Evolutionary conservation across 2,329 filamentous ascomycete genomes (phyloP).

Genomic region (Pyrenophora tritici-repentis): DNA sequence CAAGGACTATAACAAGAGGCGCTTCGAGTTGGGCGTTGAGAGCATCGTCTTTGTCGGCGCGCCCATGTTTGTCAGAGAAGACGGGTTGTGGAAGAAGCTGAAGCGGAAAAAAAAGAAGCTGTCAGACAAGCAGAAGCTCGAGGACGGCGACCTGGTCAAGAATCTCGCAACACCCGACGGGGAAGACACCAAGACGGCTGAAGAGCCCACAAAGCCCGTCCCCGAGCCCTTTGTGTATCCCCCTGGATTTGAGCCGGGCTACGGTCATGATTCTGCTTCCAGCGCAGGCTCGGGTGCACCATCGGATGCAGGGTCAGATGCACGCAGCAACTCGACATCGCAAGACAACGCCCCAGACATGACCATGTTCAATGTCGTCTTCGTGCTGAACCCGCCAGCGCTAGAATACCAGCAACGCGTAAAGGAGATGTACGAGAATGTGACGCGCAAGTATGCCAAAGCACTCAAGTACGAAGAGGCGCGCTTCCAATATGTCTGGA

Average conservation of each 20-base stretch:
- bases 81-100: slow-evolving; percentile 48
- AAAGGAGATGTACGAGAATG: slow-evolving; percentile 83
- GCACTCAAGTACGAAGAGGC: slow-evolving; percentile 92
- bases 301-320: slow-evolving; percentile 48
- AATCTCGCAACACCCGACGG: slow-evolving; percentile 23
- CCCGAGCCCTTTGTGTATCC: slow-evolving; percentile 41
- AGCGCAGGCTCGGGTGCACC: slow-evolving; percentile 33
- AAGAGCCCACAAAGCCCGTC: slow-evolving; percentile 16
- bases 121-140: slow-evolving; percentile 24
- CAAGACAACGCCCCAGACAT: slow-evolving; percentile 67
- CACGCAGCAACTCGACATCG: slow-evolving; percentile 48
- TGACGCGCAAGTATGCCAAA: slow-evolving; percentile 91
- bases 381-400: slow-evolving; percentile 80
- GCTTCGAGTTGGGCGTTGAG: slow-evolving; percentile 49
- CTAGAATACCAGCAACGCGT: slow-evolving; percentile 74
- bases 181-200: slow-evolving; percentile 16
- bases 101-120: slow-evolving; percentile 39
- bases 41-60: slow-evolving; percentile 48
- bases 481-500: slow-evolving; percentile 87
- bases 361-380: slow-evolving; percentile 98
- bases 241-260: slow-evolving; percentile 47
- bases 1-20: slow-evolving; percentile 47
- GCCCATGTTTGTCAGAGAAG: slow-evolving; percentile 50
- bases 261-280: slow-evolving; percentile 44
- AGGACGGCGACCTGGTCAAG: slow-evolving; percentile 27